Evolutionary conservation across 2,329 filamentous ascomycete genomes (phyloP), one percentile per base, ranked within the genome.

Genomic region (Hirsutella minnesotensis): DNA sequence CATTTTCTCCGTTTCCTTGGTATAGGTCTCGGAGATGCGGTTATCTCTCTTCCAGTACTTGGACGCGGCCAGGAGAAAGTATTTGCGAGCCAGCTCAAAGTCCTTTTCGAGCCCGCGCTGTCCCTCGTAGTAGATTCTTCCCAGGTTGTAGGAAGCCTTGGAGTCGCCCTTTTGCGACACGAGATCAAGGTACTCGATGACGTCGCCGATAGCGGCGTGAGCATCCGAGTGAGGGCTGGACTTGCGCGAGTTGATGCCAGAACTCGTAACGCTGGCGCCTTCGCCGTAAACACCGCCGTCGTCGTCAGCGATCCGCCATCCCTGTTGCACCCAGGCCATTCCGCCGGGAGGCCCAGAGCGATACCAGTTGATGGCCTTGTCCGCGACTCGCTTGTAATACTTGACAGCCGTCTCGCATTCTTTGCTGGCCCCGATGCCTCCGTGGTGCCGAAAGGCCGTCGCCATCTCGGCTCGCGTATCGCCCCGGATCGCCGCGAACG

Each of bases 401-500:
- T 81, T 79, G 39, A 83, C 81, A 1, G 90, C 86, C 49, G 78
- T 73, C 45, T 95, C 86, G 60, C 92, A 98, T 56, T 84, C 86
- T 54, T 86, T 83, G 0, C 86, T 77, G 3, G 87, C 85, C 5
- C 86, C 86, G 47, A 98, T 86, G 3, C 90, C 92, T 20, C 77
- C 76, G 51, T 92, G 80, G 57, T 95, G 80, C 39, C 92, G 79
- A 55, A 88, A 94, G 3, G 81, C 94, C 5, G 94, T 73, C 0
- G 89, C 90, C 92, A 98, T 96, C 63, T 96, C 83, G 5, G 90
- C 90, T 43, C 81, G 76, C 15, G 82, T 83, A 56, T 95, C 80
- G 18, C 87, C 90, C 43, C 78, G 78, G 50, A 88, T 73, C 1
- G 92, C 92, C 0, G 92, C 90, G 58, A 96, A 92, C 0, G 86